phyloP scores from a whole-genome alignment of 164 flowering plant genomes.

The Tetrastigma voinierianum region DNA sequence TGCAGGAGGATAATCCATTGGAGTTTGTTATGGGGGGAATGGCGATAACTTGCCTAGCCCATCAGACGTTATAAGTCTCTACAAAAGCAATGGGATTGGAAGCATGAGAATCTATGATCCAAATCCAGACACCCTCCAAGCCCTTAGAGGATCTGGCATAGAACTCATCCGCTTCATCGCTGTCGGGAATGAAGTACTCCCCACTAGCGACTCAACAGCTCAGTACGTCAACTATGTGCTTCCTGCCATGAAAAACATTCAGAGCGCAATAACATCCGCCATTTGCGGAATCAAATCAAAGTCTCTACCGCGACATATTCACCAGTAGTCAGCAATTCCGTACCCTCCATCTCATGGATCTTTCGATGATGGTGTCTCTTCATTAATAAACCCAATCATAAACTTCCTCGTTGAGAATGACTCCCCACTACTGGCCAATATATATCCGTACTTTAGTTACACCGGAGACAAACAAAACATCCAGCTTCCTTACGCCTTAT shows the following conservation, averaged over 20 bases:
- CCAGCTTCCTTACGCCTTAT: conserved; percentile 13
- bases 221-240: conserved; percentile 18
- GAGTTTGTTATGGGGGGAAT: conserved; percentile 18
- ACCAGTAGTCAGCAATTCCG: not conserved
- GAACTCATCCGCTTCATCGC: conserved; percentile 23
- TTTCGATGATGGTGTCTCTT: not conserved
- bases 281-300: conserved; percentile 12
- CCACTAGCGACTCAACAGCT: conserved; percentile 14
- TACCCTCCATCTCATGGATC: conserved; percentile 17
- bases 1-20: conserved; percentile 17
- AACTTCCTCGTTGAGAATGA: conserved; percentile 10
- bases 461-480: not conserved
- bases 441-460: conserved; percentile 20
- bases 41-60: conserved; percentile 19
- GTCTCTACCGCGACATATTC: conserved; percentile 17
- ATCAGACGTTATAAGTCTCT: conserved; percentile 9
- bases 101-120: conserved; percentile 19
- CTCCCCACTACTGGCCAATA: conserved; percentile 18
- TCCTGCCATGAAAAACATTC: conserved; percentile 17
- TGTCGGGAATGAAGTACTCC: too few species aligned
- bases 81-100: conserved; percentile 5
- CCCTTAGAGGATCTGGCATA: conserved; percentile 21
- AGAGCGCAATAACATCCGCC: conserved; percentile 10
- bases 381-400: conserved; percentile 7
- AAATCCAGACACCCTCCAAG: conserved; percentile 10